These are phyloP conservation scores for Rhododendron henanense DNA, from an alignment of 148 eudicot species.

Conservation along the genomic window DNA sequence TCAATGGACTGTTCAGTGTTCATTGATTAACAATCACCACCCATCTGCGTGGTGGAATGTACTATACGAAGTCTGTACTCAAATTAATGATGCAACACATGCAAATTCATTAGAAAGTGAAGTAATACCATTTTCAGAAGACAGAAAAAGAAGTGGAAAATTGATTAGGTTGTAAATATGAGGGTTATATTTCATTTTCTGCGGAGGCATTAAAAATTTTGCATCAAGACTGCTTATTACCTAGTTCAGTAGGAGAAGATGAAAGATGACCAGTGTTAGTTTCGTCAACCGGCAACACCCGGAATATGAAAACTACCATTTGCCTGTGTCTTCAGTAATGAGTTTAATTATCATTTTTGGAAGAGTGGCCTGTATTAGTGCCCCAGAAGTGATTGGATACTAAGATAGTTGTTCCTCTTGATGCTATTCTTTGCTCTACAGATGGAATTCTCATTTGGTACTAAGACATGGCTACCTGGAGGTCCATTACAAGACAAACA, in stretches of 20 bases:
- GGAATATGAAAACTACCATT: background rate
- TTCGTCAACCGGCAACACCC: background rate
- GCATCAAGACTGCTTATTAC: background rate
- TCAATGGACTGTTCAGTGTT: background rate
- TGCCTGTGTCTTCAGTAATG: background rate
- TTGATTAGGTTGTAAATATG: background rate
- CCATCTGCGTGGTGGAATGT: background rate
- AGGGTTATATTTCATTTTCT: background rate
- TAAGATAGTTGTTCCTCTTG: background rate
- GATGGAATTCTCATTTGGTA: conserved; percentile 97
- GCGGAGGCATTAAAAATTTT: background rate
- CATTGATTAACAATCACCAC: background rate
- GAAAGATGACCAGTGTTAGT: background rate
- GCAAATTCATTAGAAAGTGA: background rate
- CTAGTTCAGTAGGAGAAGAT: background rate
- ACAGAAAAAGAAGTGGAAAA: background rate
- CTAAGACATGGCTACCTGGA: conserved; percentile 63
- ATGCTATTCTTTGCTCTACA: conserved; percentile 27
- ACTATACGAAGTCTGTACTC: background rate
- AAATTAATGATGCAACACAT: background rate
- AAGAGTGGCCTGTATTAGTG: background rate
- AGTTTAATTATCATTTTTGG: background rate
- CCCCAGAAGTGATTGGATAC: conserved; percentile 2
- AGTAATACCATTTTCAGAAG: background rate
- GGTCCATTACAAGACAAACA: conserved; percentile 43